These are phyloP conservation scores for Chlorella sp. DNA, from an alignment of 139 green algal genomes.

Conservation along the genomic window DNA sequence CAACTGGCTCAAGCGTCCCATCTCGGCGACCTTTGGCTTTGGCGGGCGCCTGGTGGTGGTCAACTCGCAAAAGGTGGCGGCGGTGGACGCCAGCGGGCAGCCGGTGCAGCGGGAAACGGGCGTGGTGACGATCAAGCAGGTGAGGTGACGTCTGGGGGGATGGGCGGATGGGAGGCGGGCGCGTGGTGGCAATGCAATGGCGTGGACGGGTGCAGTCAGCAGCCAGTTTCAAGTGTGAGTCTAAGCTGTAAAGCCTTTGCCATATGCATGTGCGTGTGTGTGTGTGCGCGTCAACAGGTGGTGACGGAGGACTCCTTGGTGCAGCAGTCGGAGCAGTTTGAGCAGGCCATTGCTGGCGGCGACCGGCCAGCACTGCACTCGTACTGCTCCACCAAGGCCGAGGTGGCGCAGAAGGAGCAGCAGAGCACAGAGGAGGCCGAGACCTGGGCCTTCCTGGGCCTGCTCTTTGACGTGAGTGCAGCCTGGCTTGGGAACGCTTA, in stretches of 20 bases:
- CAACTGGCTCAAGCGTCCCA: constrained; percentile 79
- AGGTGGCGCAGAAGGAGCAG: not conserved
- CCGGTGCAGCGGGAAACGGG: constrained; percentile 11
- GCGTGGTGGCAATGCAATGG: no score
- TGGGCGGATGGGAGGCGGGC: no score
- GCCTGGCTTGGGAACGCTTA: no score
- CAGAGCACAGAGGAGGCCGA: constrained; percentile 66
- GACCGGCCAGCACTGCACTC: constrained; percentile 58
- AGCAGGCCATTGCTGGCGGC: constrained; percentile 58
- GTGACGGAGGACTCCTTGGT: constrained; percentile 72
- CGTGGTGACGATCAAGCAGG: constrained; percentile 22
- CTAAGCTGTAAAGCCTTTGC: no score
- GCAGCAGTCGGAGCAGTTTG: constrained; percentile 61
- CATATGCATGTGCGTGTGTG: no score
- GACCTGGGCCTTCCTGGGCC: constrained; percentile 86
- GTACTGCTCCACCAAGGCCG: constrained; percentile 65
- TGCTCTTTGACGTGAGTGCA: constrained; percentile 75
- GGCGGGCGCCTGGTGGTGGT: constrained; percentile 71
- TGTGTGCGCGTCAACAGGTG: no score
- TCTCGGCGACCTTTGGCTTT: constrained; percentile 79
- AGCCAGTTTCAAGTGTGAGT: no score
- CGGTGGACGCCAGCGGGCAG: constrained; percentile 37
- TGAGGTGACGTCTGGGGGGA: no score
- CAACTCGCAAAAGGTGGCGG: constrained; percentile 41
- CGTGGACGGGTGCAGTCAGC: no score